Evolutionary conservation across 768 basidiomycete genomes (phyloP).

Genomic region (Erythrobasidium yunnanense): DNA sequence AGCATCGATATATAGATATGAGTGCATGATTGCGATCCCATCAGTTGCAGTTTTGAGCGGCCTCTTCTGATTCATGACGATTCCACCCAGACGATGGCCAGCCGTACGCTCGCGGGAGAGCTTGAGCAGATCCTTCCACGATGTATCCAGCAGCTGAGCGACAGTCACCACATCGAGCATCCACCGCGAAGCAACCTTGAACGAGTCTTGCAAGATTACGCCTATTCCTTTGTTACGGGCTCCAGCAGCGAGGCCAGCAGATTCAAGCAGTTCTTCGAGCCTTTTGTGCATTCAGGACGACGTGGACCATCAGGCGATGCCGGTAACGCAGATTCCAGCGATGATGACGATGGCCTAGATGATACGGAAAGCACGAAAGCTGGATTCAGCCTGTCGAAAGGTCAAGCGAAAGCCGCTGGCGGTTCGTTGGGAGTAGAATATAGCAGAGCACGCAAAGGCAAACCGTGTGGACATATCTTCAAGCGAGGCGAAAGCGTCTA

Average conservation of each 20-base stretch:
- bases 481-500: slow-evolving; percentile 85
- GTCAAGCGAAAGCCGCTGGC: background rate
- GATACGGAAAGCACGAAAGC: slow-evolving; percentile 2
- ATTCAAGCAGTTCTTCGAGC: background rate
- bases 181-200: background rate
- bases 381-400: background rate
- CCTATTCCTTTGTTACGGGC: background rate
- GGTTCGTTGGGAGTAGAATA: slow-evolving; percentile 4
- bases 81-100: too few relatives aligned
- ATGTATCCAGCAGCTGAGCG: background rate
- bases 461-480: slow-evolving; percentile 73
- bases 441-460: slow-evolving; percentile 43
- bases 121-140: background rate
- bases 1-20: too few relatives aligned
- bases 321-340: background rate
- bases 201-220: background rate
- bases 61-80: too few relatives aligned
- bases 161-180: background rate
- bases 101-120: background rate
- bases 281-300: background rate
- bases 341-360: background rate
- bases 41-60: too few relatives aligned
- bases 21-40: too few relatives aligned
- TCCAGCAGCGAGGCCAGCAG: background rate
- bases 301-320: background rate